phyloP scores from a whole-genome alignment of 2,329 filamentous ascomycete genomes.

The Diaporthe destruens region DNA sequence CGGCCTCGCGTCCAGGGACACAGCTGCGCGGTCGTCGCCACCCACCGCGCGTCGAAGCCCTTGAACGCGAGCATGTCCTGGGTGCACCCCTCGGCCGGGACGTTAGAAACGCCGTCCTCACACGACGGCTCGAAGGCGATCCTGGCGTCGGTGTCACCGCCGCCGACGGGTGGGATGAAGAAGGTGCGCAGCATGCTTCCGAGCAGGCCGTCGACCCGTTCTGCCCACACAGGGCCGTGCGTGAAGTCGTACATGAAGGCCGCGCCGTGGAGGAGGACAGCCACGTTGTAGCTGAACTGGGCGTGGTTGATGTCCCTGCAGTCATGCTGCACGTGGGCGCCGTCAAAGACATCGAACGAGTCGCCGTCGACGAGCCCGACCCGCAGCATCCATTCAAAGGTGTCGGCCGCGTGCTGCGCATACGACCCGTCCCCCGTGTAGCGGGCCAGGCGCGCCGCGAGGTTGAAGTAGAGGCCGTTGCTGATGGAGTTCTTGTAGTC shows the following conservation, averaged over 20 bases:
- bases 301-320: conserved; percentile 65
- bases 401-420: conserved; percentile 65
- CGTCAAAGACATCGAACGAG: conserved; percentile 71
- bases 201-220: conserved; percentile 61
- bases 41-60: conserved; percentile 65
- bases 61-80: conserved; percentile 72
- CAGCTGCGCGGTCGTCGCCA: conserved; percentile 62
- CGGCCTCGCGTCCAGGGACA: conserved; percentile 60
- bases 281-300: conserved; percentile 69
- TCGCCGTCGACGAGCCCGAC: conserved; percentile 63
- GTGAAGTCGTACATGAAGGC: conserved; percentile 70
- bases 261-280: conserved; percentile 65
- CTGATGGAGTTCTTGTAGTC: conserved; percentile 50
- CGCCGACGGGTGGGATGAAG: conserved; percentile 48
- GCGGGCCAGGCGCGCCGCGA: conserved; percentile 69
- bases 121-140: conserved; percentile 69
- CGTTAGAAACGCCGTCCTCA: conserved; percentile 52
- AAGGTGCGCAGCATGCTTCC: conserved; percentile 59
- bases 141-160: conserved; percentile 37
- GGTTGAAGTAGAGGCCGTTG: conserved; percentile 64
- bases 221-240: conserved; percentile 60
- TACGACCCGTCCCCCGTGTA: conserved; percentile 72
- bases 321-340: conserved; percentile 62
- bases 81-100: conserved; percentile 60
- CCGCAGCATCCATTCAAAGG: conserved; percentile 67